Evolutionary conservation across 2,329 filamentous ascomycete species (phyloP).

Genomic region (Colletotrichum filicis): DNA sequence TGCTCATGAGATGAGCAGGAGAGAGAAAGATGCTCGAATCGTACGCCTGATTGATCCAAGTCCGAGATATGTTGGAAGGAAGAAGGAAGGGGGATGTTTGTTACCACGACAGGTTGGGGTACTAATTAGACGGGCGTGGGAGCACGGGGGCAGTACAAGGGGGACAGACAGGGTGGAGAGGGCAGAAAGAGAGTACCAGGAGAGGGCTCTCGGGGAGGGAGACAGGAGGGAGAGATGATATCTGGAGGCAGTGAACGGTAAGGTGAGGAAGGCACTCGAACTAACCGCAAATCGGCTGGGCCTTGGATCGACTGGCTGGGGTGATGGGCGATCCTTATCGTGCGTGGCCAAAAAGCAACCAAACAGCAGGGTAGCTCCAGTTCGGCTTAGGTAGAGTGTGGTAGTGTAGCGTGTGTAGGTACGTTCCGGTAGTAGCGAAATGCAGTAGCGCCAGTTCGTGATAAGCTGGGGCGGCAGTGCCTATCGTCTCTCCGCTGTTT

Average conservation of each 20-base stretch:
- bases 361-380: not conserved
- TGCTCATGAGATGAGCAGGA: not conserved
- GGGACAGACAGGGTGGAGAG: not conserved
- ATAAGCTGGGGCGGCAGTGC: constrained; percentile 1
- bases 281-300: not conserved
- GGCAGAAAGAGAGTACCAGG: not conserved
- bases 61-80: not conserved
- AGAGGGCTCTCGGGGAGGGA: too few species aligned
- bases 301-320: constrained; percentile 31
- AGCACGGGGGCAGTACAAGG: not conserved
- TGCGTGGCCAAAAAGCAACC: constrained; percentile 37
- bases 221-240: not conserved
- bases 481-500: not conserved
- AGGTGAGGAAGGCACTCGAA: not conserved
- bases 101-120: constrained; percentile 2
- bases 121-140: not conserved
- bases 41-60: not conserved
- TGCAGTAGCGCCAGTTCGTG: constrained; percentile 6
- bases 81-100: not conserved
- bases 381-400: not conserved
- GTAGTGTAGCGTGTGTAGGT: not conserved
- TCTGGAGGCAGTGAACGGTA: too few species aligned
- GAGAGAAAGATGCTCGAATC: not conserved
- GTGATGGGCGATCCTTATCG: constrained; percentile 44
- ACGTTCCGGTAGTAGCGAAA: not conserved